Evolutionary conservation across 2,329 filamentous ascomycete genomes (phyloP).

Genomic region (Kalaharituber pfeilii): DNA sequence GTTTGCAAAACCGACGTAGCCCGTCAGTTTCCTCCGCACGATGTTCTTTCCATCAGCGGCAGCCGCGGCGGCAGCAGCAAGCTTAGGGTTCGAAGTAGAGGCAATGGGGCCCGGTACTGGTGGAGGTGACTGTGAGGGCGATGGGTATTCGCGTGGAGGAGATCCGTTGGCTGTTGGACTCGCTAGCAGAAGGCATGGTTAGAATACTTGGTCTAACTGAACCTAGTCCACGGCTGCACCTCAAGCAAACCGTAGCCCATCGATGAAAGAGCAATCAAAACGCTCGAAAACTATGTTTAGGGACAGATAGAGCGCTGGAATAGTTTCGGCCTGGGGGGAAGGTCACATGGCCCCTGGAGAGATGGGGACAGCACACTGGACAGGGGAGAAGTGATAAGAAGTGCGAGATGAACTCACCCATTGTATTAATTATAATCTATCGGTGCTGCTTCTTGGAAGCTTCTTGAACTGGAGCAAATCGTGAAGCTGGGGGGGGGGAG

Average conservation of each 20-base stretch:
- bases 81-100: constrained; percentile 16
- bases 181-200: background rate
- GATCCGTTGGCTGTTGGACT: constrained; percentile 1
- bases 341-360: background rate
- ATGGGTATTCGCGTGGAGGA: constrained; percentile 5
- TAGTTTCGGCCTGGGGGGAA: too few species aligned
- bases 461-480: too few species aligned
- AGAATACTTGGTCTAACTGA: background rate
- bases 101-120: constrained; percentile 11
- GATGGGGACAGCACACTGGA: background rate
- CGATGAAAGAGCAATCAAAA: too few species aligned
- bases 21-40: constrained; percentile 92
- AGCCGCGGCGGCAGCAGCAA: constrained; percentile 25
- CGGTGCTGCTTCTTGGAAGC: background rate
- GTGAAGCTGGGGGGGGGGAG: background rate
- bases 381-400: background rate
- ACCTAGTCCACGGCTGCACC: background rate
- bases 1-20: constrained; percentile 97
- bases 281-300: too few species aligned
- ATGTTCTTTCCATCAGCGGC: constrained; percentile 74
- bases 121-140: constrained; percentile 13
- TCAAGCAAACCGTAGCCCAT: background rate
- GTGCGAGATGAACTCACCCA: background rate
- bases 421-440: background rate
- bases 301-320: too few species aligned